Evolutionary conservation across 2,329 filamentous ascomycete genomes (phyloP).

Genomic region (Helminthosporium solani): DNA sequence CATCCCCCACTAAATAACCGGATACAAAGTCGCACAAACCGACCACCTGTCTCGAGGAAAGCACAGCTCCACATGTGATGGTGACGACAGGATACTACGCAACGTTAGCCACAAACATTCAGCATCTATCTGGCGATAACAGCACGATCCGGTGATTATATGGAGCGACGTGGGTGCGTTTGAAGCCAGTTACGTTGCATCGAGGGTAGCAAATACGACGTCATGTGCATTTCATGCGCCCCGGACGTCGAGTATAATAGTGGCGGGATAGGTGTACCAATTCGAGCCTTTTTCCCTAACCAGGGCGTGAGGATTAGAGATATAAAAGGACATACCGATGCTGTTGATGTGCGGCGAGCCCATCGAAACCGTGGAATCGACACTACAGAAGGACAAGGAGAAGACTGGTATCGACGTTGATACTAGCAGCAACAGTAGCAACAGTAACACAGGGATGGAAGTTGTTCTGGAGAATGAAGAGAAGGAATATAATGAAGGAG

Average conservation of each 20-base stretch:
- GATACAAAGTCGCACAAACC: neutral
- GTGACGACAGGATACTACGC: neutral
- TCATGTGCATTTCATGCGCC: neutral
- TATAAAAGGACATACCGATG: no score
- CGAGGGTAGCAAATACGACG: neutral
- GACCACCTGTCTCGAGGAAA: neutral
- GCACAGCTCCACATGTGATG: neutral
- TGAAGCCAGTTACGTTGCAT: neutral
- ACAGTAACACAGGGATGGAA: no score
- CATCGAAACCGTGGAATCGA: no score
- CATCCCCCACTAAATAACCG: no score
- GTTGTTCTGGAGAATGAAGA: neutral
- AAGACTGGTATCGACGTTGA: neutral
- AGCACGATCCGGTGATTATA: neutral
- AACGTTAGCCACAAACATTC: neutral
- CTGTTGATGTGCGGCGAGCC: no score
- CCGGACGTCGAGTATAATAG: neutral
- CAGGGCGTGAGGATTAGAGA: no score
- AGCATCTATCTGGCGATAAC: neutral
- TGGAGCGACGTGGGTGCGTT: neutral
- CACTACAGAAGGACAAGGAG: neutral
- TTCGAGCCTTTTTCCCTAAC: neutral
- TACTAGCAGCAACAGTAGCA: neutral
- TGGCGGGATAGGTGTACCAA: neutral
- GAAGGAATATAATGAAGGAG: conserved; percentile 3